These are phyloP conservation scores for Cruciata laevipes DNA, from an alignment of 257 asterid genomes.

Conservation along the genomic window DNA sequence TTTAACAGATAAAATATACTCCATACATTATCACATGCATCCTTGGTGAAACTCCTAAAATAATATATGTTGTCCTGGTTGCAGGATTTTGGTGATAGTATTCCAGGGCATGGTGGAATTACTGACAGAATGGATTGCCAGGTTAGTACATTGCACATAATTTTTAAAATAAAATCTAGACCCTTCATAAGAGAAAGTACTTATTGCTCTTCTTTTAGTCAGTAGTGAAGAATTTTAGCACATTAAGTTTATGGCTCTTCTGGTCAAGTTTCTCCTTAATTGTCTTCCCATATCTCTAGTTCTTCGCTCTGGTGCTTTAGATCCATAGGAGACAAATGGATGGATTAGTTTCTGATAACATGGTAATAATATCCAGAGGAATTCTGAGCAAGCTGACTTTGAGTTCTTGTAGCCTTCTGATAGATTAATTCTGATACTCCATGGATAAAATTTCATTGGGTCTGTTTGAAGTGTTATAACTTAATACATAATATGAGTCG, in stretches of 20 bases:
- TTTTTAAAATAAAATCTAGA: background rate
- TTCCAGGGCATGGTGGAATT: slow-evolving; percentile 99
- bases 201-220: background rate
- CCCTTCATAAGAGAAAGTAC: background rate
- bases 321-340: background rate
- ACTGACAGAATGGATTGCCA: slow-evolving; percentile 99
- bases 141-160: slow-evolving; percentile 31
- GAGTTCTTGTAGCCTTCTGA: background rate
- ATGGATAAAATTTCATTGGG: background rate
- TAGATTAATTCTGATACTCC: background rate
- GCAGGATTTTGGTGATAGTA: slow-evolving; percentile 98
- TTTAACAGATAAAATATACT: slow-evolving; percentile 2
- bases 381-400: background rate
- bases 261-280: slow-evolving; percentile 1
- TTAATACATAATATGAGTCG: background rate
- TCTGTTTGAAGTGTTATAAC: background rate
- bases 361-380: background rate
- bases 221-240: background rate
- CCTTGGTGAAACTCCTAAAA: slow-evolving; percentile 8
- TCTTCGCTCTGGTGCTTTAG: background rate
- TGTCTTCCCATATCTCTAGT: background rate
- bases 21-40: slow-evolving; percentile 4
- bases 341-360: background rate
- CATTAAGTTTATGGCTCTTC: too few species aligned
- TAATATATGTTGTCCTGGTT: background rate